phyloP scores from a whole-genome alignment of 805 yeast species.

The Scheffersomyces amazonensis region DNA sequence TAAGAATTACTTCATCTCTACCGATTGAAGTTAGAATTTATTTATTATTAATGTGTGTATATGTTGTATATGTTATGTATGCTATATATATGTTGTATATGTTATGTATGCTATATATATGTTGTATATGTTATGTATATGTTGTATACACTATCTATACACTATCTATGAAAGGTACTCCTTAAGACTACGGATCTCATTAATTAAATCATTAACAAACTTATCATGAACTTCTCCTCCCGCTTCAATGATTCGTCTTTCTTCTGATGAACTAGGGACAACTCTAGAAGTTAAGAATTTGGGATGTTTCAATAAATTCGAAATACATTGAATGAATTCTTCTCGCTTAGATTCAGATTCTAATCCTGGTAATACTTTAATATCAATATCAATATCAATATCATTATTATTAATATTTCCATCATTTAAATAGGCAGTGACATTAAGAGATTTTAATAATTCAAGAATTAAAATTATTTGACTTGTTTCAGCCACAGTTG shows the following conservation, averaged over 20 bases:
- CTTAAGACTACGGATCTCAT: slow-evolving; percentile 34
- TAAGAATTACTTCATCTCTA: slow-evolving; percentile 24
- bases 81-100: too few species aligned
- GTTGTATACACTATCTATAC: too few species aligned
- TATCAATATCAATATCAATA: slow-evolving; percentile 17
- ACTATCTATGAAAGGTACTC: slow-evolving; percentile 14
- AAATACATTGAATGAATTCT: slow-evolving; percentile 59
- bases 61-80: background rate
- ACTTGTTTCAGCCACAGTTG: slow-evolving; percentile 37
- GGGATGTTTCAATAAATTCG: slow-evolving; percentile 80
- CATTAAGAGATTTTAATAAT: slow-evolving; percentile 51
- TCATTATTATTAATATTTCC: background rate
- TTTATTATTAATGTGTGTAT: background rate
- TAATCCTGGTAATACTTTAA: slow-evolving; percentile 52
- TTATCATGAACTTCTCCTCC: slow-evolving; percentile 29
- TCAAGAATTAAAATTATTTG: slow-evolving; percentile 67
- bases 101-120: too few species aligned
- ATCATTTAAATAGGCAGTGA: slow-evolving; percentile 40
- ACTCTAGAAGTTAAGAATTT: slow-evolving; percentile 73
- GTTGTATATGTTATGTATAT: too few species aligned
- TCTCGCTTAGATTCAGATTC: slow-evolving; percentile 57
- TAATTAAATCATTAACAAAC: slow-evolving; percentile 31
- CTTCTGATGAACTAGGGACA: slow-evolving; percentile 61
- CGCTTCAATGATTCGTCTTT: slow-evolving; percentile 53
- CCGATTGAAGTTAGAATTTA: slow-evolving; percentile 1